These are phyloP conservation scores for Fabrea salina DNA, from an alignment of 169 alveolate species.

Conservation along the genomic window DNA sequence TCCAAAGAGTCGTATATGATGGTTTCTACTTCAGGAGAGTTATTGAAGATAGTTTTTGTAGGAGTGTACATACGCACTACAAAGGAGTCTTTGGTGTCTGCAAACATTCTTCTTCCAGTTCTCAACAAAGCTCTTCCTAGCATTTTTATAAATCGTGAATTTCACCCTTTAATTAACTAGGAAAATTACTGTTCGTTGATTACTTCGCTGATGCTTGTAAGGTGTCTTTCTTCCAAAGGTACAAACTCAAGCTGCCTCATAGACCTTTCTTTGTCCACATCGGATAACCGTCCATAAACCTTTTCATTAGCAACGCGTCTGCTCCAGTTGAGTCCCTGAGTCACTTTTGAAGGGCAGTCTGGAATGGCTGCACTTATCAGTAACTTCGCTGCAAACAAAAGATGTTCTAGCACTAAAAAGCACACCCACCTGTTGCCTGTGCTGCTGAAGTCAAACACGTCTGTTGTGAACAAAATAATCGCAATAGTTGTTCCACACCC, in stretches of 20 bases:
- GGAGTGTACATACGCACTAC: constrained; percentile 22
- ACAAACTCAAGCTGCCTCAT: no score
- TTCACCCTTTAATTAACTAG: no score
- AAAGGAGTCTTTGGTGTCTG: neutral
- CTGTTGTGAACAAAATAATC: neutral
- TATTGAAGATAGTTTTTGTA: neutral
- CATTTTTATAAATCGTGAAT: no score
- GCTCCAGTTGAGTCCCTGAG: constrained; percentile 2
- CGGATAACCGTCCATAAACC: neutral
- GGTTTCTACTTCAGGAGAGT: constrained; percentile 4
- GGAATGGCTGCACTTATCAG: neutral
- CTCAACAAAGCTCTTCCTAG: neutral
- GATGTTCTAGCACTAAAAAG: constrained; percentile 20
- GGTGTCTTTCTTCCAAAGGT: no score
- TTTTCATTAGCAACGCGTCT: constrained; percentile 16
- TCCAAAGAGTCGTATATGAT: neutral
- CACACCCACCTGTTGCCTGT: neutral
- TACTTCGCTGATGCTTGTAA: no score
- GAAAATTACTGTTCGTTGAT: no score
- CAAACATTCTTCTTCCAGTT: no score
- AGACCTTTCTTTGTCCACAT: constrained; percentile 4
- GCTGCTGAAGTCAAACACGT: constrained; percentile 6
- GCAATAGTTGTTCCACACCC: constrained; percentile 6
- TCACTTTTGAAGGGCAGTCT: neutral
- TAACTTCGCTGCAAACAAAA: neutral